These are phyloP conservation scores for Diaporthe vaccinii DNA, from an alignment of 2,329 filamentous ascomycete species.

Conservation along the genomic window DNA sequence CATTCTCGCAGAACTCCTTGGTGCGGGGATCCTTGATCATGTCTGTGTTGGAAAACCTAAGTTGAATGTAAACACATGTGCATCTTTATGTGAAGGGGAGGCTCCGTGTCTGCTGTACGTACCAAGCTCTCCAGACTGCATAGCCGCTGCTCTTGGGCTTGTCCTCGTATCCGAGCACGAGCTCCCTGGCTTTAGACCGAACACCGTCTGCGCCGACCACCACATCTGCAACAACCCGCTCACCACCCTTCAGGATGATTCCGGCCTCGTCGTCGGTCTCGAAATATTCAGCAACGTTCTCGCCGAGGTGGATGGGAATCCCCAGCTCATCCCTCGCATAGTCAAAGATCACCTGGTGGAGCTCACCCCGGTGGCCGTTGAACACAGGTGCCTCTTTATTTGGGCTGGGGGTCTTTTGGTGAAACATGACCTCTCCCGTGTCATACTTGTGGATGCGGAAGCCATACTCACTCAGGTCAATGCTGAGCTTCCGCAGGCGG, in stretches of 20 bases:
- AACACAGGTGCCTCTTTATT: slow-evolving; percentile 66
- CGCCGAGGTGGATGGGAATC: slow-evolving; percentile 68
- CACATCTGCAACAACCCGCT: slow-evolving; percentile 61
- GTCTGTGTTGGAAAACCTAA: slow-evolving; percentile 62
- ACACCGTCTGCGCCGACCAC: slow-evolving; percentile 70
- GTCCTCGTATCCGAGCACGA: slow-evolving; percentile 65
- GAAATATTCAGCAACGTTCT: slow-evolving; percentile 66
- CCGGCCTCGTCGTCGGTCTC: slow-evolving; percentile 65
- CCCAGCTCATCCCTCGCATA: slow-evolving; percentile 67
- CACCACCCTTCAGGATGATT: slow-evolving; percentile 63
- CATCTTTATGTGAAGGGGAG: background rate
- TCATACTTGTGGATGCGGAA: slow-evolving; percentile 75
- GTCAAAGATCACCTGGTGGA: slow-evolving; percentile 71
- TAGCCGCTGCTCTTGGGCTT: slow-evolving; percentile 66
- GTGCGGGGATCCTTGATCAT: slow-evolving; percentile 66
- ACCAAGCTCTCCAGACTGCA: slow-evolving; percentile 68
- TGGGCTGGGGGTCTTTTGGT: slow-evolving; percentile 62
- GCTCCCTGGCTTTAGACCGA: slow-evolving; percentile 63
- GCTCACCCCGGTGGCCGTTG: slow-evolving; percentile 72
- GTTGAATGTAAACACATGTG: background rate
- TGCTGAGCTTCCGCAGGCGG: slow-evolving; percentile 63
- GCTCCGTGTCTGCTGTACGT: slow-evolving; percentile 42
- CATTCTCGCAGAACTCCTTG: slow-evolving; percentile 66
- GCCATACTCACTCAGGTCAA: slow-evolving; percentile 65
- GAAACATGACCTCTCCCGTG: slow-evolving; percentile 70